Evolutionary conservation across 768 basidiomycete species (phyloP), one percentile per base, ranked within the genome.

Genomic region (Pholiota molesta): DNA sequence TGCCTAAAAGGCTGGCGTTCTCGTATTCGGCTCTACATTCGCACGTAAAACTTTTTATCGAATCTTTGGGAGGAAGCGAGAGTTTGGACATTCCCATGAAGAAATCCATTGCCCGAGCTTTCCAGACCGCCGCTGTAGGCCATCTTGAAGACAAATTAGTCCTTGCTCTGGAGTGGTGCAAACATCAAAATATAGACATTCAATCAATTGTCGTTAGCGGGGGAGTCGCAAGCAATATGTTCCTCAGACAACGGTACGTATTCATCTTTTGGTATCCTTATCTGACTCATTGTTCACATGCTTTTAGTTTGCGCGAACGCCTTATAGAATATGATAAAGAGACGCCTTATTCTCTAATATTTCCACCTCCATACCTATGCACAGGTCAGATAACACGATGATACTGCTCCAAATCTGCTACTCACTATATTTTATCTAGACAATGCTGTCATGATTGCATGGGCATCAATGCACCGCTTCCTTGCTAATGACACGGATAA

Each of bases 401-500:
- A n/a, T 31, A 52, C 21, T 16, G 3, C 21, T 49, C 31, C 33
- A 14, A 53, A 33, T 53, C 21, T 26, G 57, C 28, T 29, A 35
- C 5, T 56, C 14, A 42, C 5, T 47, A 39, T 28, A 28, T 56
- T 40, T 55, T 45, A 23, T 40, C 0, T 65, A 96, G 97, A 98
- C 69, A 99, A 98, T 72, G 97, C 97, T 0, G 96, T 86, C 9
- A 99, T 99, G 97, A 92, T 98, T 66, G 97, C 85, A 2, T 97
- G 91, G 92, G 91, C 95, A 3, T 89, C 92, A 0, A 90, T 96
- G 83, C 77, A 89, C 67, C 86, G 95, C 13, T 91, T 97, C 63
- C 79, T 90, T 26, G 77, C 76, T 0, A 78, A 77, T 3, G 86
- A 89, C 60, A 75, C 81, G 47, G 90, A 90, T 67, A 77, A 82